Percentiles rank a stretch among this genome's conserved stretches.
These are phyloP conservation scores for Candida loeiensis DNA, from an alignment of 805 yeast genomes.

Conservation along the genomic window DNA sequence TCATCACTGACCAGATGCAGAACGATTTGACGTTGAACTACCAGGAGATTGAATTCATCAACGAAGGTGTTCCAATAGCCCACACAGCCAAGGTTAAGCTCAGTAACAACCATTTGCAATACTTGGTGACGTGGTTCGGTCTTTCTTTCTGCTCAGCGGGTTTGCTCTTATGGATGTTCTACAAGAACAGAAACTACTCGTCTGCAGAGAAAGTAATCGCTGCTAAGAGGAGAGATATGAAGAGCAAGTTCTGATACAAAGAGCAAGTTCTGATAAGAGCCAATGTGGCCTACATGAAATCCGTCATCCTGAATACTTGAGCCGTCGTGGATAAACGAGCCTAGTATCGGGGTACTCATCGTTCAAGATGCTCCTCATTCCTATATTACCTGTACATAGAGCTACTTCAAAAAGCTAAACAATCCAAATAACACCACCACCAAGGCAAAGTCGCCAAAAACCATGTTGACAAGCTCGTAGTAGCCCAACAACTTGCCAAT, in stretches of 20 bases:
- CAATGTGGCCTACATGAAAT: too few relatives aligned
- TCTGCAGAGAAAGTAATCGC: slow-evolving; percentile 39
- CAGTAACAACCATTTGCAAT: slow-evolving; percentile 87
- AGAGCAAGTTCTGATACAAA: slow-evolving; percentile 12
- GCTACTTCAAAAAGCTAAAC: slow-evolving; percentile 19
- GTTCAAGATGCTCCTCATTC: background rate
- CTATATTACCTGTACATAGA: slow-evolving; percentile 5
- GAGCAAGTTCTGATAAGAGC: too few relatives aligned
- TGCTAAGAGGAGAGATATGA: slow-evolving; percentile 39
- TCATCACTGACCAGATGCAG: slow-evolving; percentile 18
- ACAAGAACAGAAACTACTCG: slow-evolving; percentile 27
- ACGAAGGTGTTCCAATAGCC: slow-evolving; percentile 89
- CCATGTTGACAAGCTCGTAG: slow-evolving; percentile 35
- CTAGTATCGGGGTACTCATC: too few relatives aligned
- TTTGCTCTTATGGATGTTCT: slow-evolving; percentile 44
- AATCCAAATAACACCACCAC: slow-evolving; percentile 39
- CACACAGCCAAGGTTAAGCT: slow-evolving; percentile 74
- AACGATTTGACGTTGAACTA: slow-evolving; percentile 34
- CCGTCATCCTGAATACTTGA: too few relatives aligned
- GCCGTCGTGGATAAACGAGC: too few relatives aligned
- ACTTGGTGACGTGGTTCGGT: slow-evolving; percentile 94
- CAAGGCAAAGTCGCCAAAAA: slow-evolving; percentile 35
- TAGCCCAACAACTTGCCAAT: slow-evolving; percentile 29
- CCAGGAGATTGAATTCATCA: slow-evolving; percentile 53
- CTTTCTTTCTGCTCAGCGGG: slow-evolving; percentile 69